A percentile compares a stretch with the other conserved stretches of the same genome.
Conservation (phyloP, 768 basidiomycete genomes). For the Naematelia encephala region DNA sequence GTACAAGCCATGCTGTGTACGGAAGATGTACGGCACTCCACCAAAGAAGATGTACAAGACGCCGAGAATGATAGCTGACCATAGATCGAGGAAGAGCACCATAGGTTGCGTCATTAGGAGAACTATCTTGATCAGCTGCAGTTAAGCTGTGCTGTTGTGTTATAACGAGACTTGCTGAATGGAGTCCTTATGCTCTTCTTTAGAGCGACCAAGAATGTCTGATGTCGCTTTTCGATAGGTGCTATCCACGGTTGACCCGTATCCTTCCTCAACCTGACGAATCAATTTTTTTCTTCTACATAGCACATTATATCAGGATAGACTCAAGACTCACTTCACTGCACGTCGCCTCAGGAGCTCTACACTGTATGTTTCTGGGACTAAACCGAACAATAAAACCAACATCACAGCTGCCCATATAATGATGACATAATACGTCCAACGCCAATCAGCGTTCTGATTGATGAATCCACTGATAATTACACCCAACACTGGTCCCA, state of each 20-base stretch:
- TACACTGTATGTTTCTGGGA: conserved; percentile 71
- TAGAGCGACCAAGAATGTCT: conserved; percentile 56
- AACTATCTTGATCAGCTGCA: conserved; percentile 15
- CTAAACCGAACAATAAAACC: conserved; percentile 58
- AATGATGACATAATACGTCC: conserved; percentile 69
- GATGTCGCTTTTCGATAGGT: conserved; percentile 59
- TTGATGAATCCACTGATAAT: conserved; percentile 62
- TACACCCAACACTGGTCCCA: conserved; percentile 57
- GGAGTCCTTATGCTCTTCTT: conserved; percentile 64
- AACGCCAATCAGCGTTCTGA: conserved; percentile 57
- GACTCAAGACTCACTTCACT: conserved; percentile 48
- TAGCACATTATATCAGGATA: not conserved
- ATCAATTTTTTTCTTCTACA: no score
- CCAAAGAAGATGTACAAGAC: conserved; percentile 59
- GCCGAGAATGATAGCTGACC: conserved; percentile 58
- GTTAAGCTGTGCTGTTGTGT: not conserved
- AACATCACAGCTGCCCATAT: conserved; percentile 67
- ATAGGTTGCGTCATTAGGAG: conserved; percentile 67
- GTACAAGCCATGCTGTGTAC: conserved; percentile 57
- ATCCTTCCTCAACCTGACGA: conserved; percentile 57
- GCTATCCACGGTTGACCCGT: conserved; percentile 63
- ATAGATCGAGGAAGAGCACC: conserved; percentile 67
- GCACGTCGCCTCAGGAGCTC: conserved; percentile 64
- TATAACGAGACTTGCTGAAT: conserved; percentile 59
- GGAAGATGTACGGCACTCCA: conserved; percentile 60